These are phyloP conservation scores for Leptosphaerulina australis DNA, from an alignment of 2,329 filamentous ascomycete species.

Conservation along the genomic window DNA sequence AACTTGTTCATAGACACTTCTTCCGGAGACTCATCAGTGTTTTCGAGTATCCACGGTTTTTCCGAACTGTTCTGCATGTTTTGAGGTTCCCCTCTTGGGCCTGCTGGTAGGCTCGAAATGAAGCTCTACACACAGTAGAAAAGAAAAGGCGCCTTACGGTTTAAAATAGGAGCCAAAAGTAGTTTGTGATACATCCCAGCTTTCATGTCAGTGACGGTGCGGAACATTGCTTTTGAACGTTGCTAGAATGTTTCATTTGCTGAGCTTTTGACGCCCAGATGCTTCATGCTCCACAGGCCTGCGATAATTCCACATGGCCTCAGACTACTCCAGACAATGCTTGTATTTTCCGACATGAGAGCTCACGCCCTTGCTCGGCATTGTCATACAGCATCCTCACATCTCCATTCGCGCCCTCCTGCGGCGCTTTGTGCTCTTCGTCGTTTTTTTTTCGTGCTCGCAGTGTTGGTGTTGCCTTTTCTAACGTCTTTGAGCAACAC, in stretches of 20 bases:
- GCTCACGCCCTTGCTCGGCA: not conserved
- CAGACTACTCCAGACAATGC: slow-evolving; percentile 13
- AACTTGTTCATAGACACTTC: too few relatives aligned
- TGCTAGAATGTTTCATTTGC: slow-evolving; percentile 17
- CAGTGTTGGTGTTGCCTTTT: slow-evolving; percentile 10
- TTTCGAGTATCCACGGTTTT: too few relatives aligned
- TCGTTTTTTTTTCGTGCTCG: slow-evolving; percentile 14
- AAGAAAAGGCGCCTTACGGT: too few relatives aligned
- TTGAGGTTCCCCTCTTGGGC: too few relatives aligned
- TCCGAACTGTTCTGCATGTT: too few relatives aligned
- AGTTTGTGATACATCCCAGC: too few relatives aligned
- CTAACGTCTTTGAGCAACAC: slow-evolving; percentile 14
- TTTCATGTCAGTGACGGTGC: not conserved
- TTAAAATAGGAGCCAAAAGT: too few relatives aligned
- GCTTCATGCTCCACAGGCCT: slow-evolving; percentile 19
- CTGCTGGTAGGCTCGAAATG: too few relatives aligned
- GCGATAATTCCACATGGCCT: slow-evolving; percentile 22
- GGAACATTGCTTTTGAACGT: slow-evolving; percentile 3
- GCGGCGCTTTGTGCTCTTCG: not conserved
- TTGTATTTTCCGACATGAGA: not conserved
- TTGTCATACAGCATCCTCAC: slow-evolving; percentile 9
- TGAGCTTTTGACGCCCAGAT: slow-evolving; percentile 22
- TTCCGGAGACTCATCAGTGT: too few relatives aligned
- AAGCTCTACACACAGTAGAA: too few relatives aligned
- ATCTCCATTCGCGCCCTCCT: slow-evolving; percentile 5